Evolutionary conservation across 2,329 filamentous ascomycete species (phyloP).

Genomic region (Penicillium hesseltinei): DNA sequence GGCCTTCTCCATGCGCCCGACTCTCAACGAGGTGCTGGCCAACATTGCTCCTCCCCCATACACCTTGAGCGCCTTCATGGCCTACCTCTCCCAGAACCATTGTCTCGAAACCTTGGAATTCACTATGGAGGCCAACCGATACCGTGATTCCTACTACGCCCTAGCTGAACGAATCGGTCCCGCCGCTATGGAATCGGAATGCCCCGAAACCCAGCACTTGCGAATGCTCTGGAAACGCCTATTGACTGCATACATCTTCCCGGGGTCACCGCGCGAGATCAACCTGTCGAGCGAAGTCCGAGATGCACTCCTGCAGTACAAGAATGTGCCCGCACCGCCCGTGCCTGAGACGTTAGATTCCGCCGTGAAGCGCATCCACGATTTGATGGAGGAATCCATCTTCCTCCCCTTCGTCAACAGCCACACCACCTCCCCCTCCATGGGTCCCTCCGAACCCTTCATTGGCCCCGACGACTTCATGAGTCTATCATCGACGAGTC

Average conservation of each 20-base stretch:
- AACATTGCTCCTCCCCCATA: constrained; percentile 85
- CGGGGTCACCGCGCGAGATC: constrained; percentile 80
- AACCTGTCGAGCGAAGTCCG: constrained; percentile 86
- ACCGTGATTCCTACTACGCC: constrained; percentile 65
- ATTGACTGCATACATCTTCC: constrained; percentile 84
- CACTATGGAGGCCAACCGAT: constrained; percentile 87
- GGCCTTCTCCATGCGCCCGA: constrained; percentile 58
- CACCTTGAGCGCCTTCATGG: constrained; percentile 90
- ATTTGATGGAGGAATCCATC: constrained; percentile 96
- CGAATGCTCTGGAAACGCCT: constrained; percentile 83
- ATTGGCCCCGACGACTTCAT: constrained; percentile 40
- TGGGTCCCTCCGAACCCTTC: constrained; percentile 46
- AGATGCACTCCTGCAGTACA: constrained; percentile 70
- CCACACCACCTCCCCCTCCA: constrained; percentile 49
- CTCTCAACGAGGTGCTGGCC: constrained; percentile 80
- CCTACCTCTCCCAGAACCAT: constrained; percentile 94
- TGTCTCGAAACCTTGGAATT: constrained; percentile 96
- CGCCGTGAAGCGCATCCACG: constrained; percentile 84
- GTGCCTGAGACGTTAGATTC: constrained; percentile 75
- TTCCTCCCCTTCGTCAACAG: constrained; percentile 86
- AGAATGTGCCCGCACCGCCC: constrained; percentile 59
- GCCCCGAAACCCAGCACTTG: constrained; percentile 65
- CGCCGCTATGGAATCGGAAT: constrained; percentile 50
- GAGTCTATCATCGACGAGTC: constrained; percentile 28
- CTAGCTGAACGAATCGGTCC: constrained; percentile 53